A percentile compares a stretch with the other conserved stretches of the same genome.
These are phyloP conservation scores for Fusarium odoratissimum DNA, from an alignment of 2,329 filamentous ascomycete species.

Conservation along the genomic window DNA sequence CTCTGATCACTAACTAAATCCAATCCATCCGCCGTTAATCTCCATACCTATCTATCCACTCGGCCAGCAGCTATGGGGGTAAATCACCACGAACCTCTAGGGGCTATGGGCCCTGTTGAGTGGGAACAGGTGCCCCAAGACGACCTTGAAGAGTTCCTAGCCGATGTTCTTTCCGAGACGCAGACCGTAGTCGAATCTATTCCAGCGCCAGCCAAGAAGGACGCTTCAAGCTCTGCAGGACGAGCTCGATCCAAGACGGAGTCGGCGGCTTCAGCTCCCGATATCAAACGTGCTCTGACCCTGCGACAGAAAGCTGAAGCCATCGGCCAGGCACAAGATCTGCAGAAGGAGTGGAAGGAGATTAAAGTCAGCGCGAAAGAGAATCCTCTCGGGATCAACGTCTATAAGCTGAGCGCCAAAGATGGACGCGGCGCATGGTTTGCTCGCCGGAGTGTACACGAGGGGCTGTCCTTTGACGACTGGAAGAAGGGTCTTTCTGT, in stretches of 20 bases:
- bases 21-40: neutral
- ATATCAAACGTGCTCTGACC: slow-evolving; percentile 61
- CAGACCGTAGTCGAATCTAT: slow-evolving; percentile 82
- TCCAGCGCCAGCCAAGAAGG: slow-evolving; percentile 57
- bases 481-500: slow-evolving; percentile 81
- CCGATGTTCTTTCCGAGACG: slow-evolving; percentile 71
- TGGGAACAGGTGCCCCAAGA: slow-evolving; percentile 61
- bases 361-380: slow-evolving; percentile 77
- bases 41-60: neutral
- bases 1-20: neutral
- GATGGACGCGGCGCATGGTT: slow-evolving; percentile 93
- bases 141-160: slow-evolving; percentile 65
- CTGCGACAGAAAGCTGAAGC: slow-evolving; percentile 57
- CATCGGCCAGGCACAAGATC: slow-evolving; percentile 60
- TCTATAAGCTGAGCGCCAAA: slow-evolving; percentile 83
- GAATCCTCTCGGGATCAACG: slow-evolving; percentile 79
- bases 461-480: slow-evolving; percentile 78
- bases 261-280: slow-evolving; percentile 62
- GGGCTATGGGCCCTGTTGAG: slow-evolving; percentile 65
- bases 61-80: slow-evolving; percentile 56
- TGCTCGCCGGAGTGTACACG: slow-evolving; percentile 83
- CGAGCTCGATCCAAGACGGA: slow-evolving; percentile 67
- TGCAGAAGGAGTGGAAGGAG: slow-evolving; percentile 91
- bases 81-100: slow-evolving; percentile 68
- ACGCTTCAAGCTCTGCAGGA: slow-evolving; percentile 57